Base-by-base conservation (phyloP, 129 eudicot genomes). In the Centaurea solstitialis region DNA sequence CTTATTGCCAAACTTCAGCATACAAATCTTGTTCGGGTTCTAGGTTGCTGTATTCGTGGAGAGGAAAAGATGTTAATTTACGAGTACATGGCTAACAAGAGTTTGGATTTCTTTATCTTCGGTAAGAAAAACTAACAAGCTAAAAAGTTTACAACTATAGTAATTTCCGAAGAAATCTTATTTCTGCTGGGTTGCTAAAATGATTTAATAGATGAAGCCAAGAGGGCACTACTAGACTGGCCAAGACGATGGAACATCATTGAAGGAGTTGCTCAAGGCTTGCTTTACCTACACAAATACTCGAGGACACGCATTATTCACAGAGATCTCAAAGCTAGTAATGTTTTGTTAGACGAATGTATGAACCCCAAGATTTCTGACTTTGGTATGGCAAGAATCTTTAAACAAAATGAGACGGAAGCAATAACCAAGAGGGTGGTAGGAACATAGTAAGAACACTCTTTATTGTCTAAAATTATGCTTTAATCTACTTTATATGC, bases 311-410 rank as follows among this genome's bases (percentile, higher is more conserved):
- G 84, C 7, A 85, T 88, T 20, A 88, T 85, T 38, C 91, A 85
- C 33, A 88, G 91, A 67, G 91, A 88, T 81, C 74, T 87, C 10
- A 87, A 87, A 75, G 90, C 88, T 23, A 81, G 88, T 80, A 87
- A 87, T 40, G 70, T 87, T 21, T 73, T 87, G 81, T 61, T 87
- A 70, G 88, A 84, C 21, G 86, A 78, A 18, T 40, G 26, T 37
- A 84, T 87, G 88, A 87, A 84, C 74, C 84, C 90, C 24, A 87
- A 81, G 38, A 84, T 84, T 11, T 68, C 90, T 45, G 88, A 87
- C 81, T 87, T 87, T 23, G 90, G 90, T 20, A 72, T 87, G 84
- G 90, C 90, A 4, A 84, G 86, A 80, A 77, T 87, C 26, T 87
- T 87, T 28, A 81, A 77, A 13, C 73, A 77, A 12, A 72, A 84